Percentiles rank a stretch among this genome's conserved stretches.
These are phyloP conservation scores for Bryoglossum gracile DNA, from an alignment of 495 filamentous ascomycete genomes.

Conservation along the genomic window DNA sequence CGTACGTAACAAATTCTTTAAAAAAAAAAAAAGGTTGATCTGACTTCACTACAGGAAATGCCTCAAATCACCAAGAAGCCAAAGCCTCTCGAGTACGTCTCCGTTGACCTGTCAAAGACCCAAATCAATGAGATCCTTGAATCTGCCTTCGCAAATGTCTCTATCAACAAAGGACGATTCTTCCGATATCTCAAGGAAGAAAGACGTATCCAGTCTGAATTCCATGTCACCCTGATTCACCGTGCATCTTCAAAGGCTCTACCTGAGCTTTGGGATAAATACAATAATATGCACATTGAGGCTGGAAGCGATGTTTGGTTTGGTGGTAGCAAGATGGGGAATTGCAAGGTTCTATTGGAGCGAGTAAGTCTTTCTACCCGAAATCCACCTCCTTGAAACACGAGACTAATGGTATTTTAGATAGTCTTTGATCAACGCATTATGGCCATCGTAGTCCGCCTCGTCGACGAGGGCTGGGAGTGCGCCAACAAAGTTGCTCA, in stretches of 20 bases:
- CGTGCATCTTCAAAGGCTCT: conserved; percentile 50
- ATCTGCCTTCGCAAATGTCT: conserved; percentile 51
- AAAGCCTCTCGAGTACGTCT: conserved; percentile 69
- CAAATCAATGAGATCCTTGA: conserved; percentile 57
- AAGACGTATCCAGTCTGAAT: conserved; percentile 71
- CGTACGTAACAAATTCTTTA: too few relatives aligned
- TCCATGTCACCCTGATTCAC: conserved; percentile 94
- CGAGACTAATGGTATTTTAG: conserved; percentile 23
- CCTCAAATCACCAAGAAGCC: conserved; percentile 24
- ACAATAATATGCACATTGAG: conserved; percentile 43
- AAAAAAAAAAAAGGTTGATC: neutral
- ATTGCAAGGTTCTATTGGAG: conserved; percentile 45
- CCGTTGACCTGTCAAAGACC: conserved; percentile 52
- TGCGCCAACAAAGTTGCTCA: conserved; percentile 77
- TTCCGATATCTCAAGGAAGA: conserved; percentile 67
- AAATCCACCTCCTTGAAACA: neutral
- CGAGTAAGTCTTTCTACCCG: conserved; percentile 23
- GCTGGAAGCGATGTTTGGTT: conserved; percentile 21
- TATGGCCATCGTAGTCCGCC: conserved; percentile 80
- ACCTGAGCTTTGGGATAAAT: conserved; percentile 64
- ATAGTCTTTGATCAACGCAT: conserved; percentile 73
- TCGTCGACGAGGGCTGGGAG: conserved; percentile 50
- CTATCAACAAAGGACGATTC: conserved; percentile 48
- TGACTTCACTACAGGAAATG: conserved; percentile 1
- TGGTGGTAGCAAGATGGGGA: conserved; percentile 34